Base-by-base conservation (phyloP, 352 stramenopile genomes). In the Pseudoperonospora humuli region DNA sequence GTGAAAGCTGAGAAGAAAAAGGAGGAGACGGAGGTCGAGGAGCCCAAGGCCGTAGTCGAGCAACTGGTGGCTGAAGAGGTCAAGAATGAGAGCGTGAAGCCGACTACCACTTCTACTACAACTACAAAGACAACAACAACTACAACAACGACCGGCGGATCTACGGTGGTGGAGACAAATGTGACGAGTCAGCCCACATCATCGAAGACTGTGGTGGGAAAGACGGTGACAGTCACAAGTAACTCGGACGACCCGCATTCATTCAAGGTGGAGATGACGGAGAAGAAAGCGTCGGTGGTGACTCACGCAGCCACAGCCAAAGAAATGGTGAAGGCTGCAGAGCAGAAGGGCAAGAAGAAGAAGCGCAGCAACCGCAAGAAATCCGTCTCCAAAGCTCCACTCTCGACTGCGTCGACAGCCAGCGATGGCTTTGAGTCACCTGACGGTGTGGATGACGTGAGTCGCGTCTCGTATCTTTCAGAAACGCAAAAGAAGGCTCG, bases 401-500 rank as follows among this genome's bases (percentile, higher is more conserved):
- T 29, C 24, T 61, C 62, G 11, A 48, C 47, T 11, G 24, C 44
- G 13, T 54, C 58, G 26, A 57, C 56, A 1, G 32, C 37, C 1
- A 64, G 50, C 35, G 54, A 64, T 31, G 56, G 59, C 23, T 61
- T 62, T 13, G 64, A 75, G 27, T 65, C 64, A 15, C 44, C 64
- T 6, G 49, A 53, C 25, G 64, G 46, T n/a, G 56, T 64, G 38
- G 52, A 66, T 19, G 51, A 61, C 8, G 45, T 61, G 13, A 32
- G 11, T 47, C 34, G 50, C 18, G 45, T 57, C 43, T 41, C 39
- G 48, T 54, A 49, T 58, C 56, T 78, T 20, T 69, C 69, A 28
- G 73, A 75, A 21, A 46, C 59, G 15, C 76, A 88, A 55, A 86
- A 86, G 55, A 73, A 70, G 31, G 38, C 50, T 51, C 76, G 76